Evolutionary conservation across 305 asterid species (phyloP).

Genomic region (Withania somnifera): DNA sequence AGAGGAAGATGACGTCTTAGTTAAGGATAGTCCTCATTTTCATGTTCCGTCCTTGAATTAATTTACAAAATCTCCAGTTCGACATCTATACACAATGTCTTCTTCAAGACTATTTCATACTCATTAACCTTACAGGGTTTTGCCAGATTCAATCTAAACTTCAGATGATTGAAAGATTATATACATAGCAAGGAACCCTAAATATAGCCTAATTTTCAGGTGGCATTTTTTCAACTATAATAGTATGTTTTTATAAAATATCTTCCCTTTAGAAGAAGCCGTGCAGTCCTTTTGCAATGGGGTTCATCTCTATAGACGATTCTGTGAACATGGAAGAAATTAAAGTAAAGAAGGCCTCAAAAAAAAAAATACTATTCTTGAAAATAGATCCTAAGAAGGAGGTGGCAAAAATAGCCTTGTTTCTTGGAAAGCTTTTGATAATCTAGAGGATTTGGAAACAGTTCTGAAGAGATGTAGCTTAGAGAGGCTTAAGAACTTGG

Average conservation of each 20-base stretch:
- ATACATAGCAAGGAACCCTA: slow-evolving; percentile 1
- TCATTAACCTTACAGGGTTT: not conserved
- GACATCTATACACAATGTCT: not conserved
- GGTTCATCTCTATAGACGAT: not conserved
- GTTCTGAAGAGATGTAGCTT: not conserved
- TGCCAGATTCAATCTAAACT: slow-evolving; percentile 1
- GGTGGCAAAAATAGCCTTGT: not conserved
- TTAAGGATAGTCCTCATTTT: not conserved
- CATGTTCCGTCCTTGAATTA: not conserved
- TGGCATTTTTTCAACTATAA: not conserved
- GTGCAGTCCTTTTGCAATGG: not conserved
- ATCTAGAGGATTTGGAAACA: not conserved
- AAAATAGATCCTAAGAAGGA: too few species aligned
- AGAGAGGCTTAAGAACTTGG: not conserved
- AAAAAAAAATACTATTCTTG: too few species aligned
- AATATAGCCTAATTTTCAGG: not conserved
- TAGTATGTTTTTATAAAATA: not conserved
- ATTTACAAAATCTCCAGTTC: not conserved
- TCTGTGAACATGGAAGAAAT: not conserved
- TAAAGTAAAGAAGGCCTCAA: too few species aligned
- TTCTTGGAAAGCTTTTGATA: not conserved
- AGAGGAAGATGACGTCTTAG: not conserved
- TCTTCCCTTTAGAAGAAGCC: not conserved
- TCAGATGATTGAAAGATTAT: slow-evolving; percentile 1
- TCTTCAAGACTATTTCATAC: slow-evolving; percentile 7